Percentiles rank a stretch among this genome's conserved stretches.
These are phyloP conservation scores for Fragaria vesca DNA, from an alignment of 306 rosid genomes.

Conservation along the genomic window DNA sequence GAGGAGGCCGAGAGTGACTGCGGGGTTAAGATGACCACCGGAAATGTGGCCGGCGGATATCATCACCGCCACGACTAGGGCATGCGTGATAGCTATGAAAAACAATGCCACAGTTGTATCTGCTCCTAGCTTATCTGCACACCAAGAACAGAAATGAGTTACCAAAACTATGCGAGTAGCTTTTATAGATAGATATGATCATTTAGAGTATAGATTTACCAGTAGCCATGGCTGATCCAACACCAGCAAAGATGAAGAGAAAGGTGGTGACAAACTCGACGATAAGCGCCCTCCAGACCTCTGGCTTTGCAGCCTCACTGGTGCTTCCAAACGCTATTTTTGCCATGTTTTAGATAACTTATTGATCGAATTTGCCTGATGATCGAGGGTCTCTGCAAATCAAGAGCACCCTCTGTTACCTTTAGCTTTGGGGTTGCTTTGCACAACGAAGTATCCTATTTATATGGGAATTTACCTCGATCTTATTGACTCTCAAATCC, in stretches of 20 bases:
- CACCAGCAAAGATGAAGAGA: slow-evolving; percentile 81
- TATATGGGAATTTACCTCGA: background rate
- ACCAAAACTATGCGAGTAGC: background rate
- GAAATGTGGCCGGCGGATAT: slow-evolving; percentile 88
- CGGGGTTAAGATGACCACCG: slow-evolving; percentile 90
- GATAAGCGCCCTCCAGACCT: slow-evolving; percentile 66
- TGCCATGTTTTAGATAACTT: slow-evolving; percentile 34
- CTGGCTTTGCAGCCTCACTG: slow-evolving; percentile 60
- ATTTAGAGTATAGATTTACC: slow-evolving; percentile 18
- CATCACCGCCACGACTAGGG: slow-evolving; percentile 82
- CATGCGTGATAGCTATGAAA: slow-evolving; percentile 71
- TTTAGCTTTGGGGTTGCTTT: background rate
- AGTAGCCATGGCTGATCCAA: slow-evolving; percentile 69
- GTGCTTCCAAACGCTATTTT: slow-evolving; percentile 64
- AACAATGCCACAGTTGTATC: slow-evolving; percentile 57
- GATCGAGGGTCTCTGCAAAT: background rate
- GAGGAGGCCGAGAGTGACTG: slow-evolving; percentile 78
- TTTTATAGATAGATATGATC: background rate
- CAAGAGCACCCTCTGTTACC: background rate
- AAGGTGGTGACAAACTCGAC: slow-evolving; percentile 85
- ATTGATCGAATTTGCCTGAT: background rate
- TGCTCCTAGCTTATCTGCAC: slow-evolving; percentile 55
- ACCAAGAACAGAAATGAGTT: background rate
- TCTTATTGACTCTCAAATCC: background rate
- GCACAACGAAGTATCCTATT: background rate